Percentiles rank a stretch among this genome's conserved stretches.
Evolutionary conservation across 306 rosid genomes (phyloP).

Genomic region (Acacia crassicarpa): DNA sequence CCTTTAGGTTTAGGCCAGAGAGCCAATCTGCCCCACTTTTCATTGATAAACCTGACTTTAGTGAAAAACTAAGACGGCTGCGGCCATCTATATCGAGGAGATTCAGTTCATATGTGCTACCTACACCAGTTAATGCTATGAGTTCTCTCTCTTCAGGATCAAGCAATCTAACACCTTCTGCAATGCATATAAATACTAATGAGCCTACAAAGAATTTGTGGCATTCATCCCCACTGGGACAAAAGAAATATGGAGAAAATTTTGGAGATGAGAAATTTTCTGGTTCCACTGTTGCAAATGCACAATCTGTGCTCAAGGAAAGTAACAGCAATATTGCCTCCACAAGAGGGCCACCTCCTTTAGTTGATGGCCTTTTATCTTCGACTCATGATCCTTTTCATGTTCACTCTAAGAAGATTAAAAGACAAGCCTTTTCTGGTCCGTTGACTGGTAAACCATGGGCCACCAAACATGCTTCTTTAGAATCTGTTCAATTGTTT

Average conservation of each 20-base stretch:
- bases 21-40: slow-evolving; percentile 97
- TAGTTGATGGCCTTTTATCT: slow-evolving; percentile 48
- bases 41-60: slow-evolving; percentile 57
- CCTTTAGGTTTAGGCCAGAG: slow-evolving; percentile 49
- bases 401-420: slow-evolving; percentile 66
- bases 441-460: slow-evolving; percentile 70
- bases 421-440: slow-evolving; percentile 84
- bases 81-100: slow-evolving; percentile 74
- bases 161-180: slow-evolving; percentile 42
- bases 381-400: slow-evolving; percentile 43
- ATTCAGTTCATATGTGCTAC: slow-evolving; percentile 84
- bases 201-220: slow-evolving; percentile 61
- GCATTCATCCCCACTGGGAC: slow-evolving; percentile 83
- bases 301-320: slow-evolving; percentile 70
- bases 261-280: slow-evolving; percentile 47
- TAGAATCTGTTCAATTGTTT: slow-evolving; percentile 57
- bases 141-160: slow-evolving; percentile 54
- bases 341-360: slow-evolving; percentile 63
- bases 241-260: slow-evolving; percentile 49
- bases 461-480: slow-evolving; percentile 49
- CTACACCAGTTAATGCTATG: slow-evolving; percentile 75
- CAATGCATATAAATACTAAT: slow-evolving; percentile 39
- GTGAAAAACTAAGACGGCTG: slow-evolving; percentile 63
- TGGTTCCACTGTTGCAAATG: slow-evolving; percentile 40
- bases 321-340: slow-evolving; percentile 63